Conservation (phyloP, 2,329 filamentous ascomycete species). For the Hypoxylon rubiginosum region DNA sequence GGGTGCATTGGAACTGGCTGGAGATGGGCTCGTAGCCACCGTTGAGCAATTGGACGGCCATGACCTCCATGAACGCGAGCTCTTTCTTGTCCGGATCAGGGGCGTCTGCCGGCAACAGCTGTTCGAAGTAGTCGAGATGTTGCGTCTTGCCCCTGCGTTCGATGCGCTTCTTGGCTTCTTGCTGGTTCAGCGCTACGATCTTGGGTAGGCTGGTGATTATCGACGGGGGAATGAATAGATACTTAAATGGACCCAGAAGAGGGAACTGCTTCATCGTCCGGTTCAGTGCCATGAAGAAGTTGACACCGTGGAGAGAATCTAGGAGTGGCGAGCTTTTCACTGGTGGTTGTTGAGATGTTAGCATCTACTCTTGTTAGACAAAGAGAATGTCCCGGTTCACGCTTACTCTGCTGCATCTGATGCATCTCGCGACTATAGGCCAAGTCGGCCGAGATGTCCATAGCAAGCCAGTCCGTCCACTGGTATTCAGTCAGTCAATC, state of each 20-base stretch:
- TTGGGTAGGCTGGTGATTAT: neutral
- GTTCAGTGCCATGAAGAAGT: neutral
- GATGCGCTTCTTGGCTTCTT: neutral
- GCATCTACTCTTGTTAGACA: neutral
- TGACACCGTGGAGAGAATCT: neutral
- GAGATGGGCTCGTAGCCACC: neutral
- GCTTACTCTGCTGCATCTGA: conserved; percentile 42
- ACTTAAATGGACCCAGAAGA: too few relatives aligned
- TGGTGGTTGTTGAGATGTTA: too few relatives aligned
- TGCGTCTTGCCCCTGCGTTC: neutral
- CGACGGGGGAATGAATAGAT: too few relatives aligned
- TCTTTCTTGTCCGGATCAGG: neutral
- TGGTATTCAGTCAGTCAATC: neutral
- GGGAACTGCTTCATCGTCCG: too few relatives aligned
- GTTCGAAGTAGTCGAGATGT: neutral
- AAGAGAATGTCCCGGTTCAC: neutral
- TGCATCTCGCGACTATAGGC: conserved; percentile 37
- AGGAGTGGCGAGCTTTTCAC: neutral
- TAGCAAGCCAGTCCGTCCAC: conserved; percentile 44
- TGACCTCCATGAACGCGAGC: neutral
- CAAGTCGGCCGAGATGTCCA: conserved; percentile 44
- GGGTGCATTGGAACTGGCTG: neutral
- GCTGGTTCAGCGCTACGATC: neutral
- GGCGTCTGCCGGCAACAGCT: neutral
- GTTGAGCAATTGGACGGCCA: neutral